Evolutionary conservation across 73 alveolate genomes (phyloP), one percentile per base, ranked within the genome.

Genomic region (Blepharisma stoltei): DNA sequence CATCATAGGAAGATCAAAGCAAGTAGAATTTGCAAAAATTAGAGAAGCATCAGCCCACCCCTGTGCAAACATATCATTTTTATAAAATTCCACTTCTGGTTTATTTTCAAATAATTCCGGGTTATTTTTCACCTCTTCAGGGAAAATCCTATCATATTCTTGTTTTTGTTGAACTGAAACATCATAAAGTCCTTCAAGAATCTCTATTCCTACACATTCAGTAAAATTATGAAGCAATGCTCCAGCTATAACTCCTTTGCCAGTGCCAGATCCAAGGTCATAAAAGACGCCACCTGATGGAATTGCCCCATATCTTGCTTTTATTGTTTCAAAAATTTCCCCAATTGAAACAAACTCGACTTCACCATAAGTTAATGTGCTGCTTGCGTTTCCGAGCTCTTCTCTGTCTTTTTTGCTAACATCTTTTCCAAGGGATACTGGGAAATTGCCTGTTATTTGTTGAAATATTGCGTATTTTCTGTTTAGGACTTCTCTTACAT

Each of bases 231-330:
- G 86, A 65, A 90, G 75, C 32, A 94, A 83, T 18, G 94, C 77
- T 77, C 92, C 93, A 6, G 98, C 95, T 7, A 94, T 66, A 25
- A 94, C 95, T 2, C 93, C 97, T 53, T 94, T 94, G 6, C 98
- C 98, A 0, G 89, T 90, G 0, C 98, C 98, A 32, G 96, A 89
- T 38, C 98, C 98, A 53, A 94, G 82, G 88, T 94, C 98, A 80
- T 91, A 89, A 75, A 94, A 94, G 9, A 87, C 86, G 21, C 93
- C 97, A 7, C 95, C 95, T 79, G 77, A 46, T 80, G 76, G 79
- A 21, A 47, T 45, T 0, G 68, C 84, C 5, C 6, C 80, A 55
- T 47, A 32, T 18, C 68, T 18, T 23, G 55, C 85, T 54, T 71
- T 50, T 47, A 71, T 71, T 20, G 65, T 20, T 5, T 44, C n/a